Percentiles rank a stretch among this genome's conserved stretches.
Evolutionary conservation across 2,329 filamentous ascomycete genomes (phyloP).

Genomic region (Geosmithia flava): DNA sequence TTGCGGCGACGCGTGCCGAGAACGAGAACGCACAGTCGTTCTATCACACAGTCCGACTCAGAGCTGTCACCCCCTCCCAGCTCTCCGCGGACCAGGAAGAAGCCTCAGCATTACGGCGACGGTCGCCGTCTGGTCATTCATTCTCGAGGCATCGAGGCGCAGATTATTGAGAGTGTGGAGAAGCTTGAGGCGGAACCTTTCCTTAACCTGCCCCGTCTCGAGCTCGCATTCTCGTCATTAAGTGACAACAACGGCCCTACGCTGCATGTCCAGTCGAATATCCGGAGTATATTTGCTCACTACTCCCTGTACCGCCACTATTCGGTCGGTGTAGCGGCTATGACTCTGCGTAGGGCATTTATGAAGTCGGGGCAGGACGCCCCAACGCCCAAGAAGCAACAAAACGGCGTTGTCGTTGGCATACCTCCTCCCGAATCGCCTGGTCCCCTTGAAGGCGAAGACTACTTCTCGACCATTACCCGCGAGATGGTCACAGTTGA

Average conservation of each 20-base stretch:
- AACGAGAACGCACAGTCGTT: slow-evolving; percentile 63
- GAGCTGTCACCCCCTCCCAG: slow-evolving; percentile 32
- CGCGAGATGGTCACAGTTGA: slow-evolving; percentile 71
- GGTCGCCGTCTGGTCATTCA: slow-evolving; percentile 73
- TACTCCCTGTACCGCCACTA: slow-evolving; percentile 95
- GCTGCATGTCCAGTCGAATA: slow-evolving; percentile 73
- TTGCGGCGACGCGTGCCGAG: slow-evolving; percentile 51
- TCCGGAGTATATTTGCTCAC: slow-evolving; percentile 67
- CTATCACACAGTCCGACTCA: slow-evolving; percentile 55
- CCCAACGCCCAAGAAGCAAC: slow-evolving; percentile 14
- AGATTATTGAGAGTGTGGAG: slow-evolving; percentile 79
- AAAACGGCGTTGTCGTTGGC: slow-evolving; percentile 14
- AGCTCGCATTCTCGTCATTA: slow-evolving; percentile 71
- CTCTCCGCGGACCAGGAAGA: slow-evolving; percentile 33
- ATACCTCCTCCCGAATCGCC: slow-evolving; percentile 18
- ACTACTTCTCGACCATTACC: slow-evolving; percentile 17
- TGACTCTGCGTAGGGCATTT: slow-evolving; percentile 63
- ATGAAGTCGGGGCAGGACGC: slow-evolving; percentile 34
- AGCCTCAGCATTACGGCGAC: slow-evolving; percentile 49
- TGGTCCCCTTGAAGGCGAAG: slow-evolving; percentile 11
- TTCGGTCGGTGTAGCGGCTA: slow-evolving; percentile 68
- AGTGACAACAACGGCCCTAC: slow-evolving; percentile 81
- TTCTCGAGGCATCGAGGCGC: slow-evolving; percentile 73
- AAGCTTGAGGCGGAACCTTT: slow-evolving; percentile 79
- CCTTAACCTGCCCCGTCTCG: slow-evolving; percentile 72